Conservation (phyloP, 805 yeast species). For the Zygotorulaspora chibaensis region DNA sequence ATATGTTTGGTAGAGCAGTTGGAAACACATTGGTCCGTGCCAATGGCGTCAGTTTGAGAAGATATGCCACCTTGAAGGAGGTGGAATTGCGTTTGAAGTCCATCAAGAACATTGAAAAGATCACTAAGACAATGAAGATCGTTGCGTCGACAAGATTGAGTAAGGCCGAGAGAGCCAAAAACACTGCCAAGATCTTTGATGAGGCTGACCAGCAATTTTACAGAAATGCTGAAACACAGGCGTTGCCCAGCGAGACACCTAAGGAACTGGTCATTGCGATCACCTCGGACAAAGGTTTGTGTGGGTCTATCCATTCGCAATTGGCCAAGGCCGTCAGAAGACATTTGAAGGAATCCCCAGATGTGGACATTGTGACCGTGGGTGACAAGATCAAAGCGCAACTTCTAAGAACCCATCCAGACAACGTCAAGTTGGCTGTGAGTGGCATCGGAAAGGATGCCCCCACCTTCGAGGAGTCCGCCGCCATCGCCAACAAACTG, state of each 20-base stretch:
- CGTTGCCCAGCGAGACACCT: conserved; percentile 41
- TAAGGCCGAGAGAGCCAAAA: conserved; percentile 95
- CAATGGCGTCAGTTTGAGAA: conserved; percentile 43
- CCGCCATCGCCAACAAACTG: conserved; percentile 84
- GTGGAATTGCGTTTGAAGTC: conserved; percentile 97
- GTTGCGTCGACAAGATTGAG: conserved; percentile 96
- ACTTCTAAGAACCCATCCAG: conserved; percentile 75
- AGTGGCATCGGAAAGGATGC: conserved; percentile 95
- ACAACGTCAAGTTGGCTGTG: conserved; percentile 67
- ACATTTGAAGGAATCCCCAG: conserved; percentile 56
- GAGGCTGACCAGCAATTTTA: conserved; percentile 75
- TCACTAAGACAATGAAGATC: conserved; percentile 99
- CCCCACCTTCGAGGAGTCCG: conserved; percentile 87
- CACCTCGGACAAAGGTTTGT: conserved; percentile 96
- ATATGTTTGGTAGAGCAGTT: conserved; percentile 11
- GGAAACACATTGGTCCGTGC: conserved; percentile 13
- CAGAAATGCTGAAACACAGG: conserved; percentile 73
- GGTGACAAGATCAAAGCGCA: conserved; percentile 95
- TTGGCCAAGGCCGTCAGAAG: conserved; percentile 82
- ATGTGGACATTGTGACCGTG: conserved; percentile 75
- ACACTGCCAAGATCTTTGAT: conserved; percentile 78
- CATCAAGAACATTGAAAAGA: conserved; percentile 97
- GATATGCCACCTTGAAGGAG: conserved; percentile 97
- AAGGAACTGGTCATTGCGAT: conserved; percentile 81
- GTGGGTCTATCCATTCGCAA: conserved; percentile 98